Evolutionary conservation across 75 land plant species (phyloP), one percentile per base, ranked within the genome.

Genomic region (Pinus tabuliformis): DNA sequence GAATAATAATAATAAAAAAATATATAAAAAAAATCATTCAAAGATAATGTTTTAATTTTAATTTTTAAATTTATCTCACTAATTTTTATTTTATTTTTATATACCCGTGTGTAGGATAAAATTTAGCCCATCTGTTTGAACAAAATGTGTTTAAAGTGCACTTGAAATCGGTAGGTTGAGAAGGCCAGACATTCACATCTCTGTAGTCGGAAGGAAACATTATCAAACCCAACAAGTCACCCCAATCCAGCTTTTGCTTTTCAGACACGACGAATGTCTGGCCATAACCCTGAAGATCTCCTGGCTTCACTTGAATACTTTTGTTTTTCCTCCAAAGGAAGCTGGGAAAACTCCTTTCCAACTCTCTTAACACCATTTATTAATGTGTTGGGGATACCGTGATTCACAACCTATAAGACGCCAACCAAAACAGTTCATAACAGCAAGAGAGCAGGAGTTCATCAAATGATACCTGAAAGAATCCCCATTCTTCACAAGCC

Each of bases 221-320:
- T 37, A 70, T 45, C 54, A 70, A 21, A 9, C 72, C 54, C 20
- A 70, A 9, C 72, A 70, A 9, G 16, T 70, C 33, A 18, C 72
- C 54, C 72, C 72, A 70, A 21, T 70, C 72, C 45, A 70, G 16
- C 22, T 70, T 37, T 42, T 70, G 45, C 8, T 37, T 1, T 52
- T 73, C n/a, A 14, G 74, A 56, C 20, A 85, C 36, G 6, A 73
- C 75, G 17, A 82, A 57, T 28, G 78, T 76, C 60, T 76, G 84
- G 22, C 84, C 89, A 75, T 81, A 87, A 7, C 89, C 89, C 66
- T 70, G 72, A 17, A 70, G n/a, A 9, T 70, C 72, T 17, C 56
- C 72, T 37, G 54, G 9, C 54, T 42, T 37, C 72, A 45, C n/a
- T 45, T n/a, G 78, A 16, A 49, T 77, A 52, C 26, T 5, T 30